Conservation (phyloP, 208 protist genomes). For the Acanthamoeba sp. region DNA sequence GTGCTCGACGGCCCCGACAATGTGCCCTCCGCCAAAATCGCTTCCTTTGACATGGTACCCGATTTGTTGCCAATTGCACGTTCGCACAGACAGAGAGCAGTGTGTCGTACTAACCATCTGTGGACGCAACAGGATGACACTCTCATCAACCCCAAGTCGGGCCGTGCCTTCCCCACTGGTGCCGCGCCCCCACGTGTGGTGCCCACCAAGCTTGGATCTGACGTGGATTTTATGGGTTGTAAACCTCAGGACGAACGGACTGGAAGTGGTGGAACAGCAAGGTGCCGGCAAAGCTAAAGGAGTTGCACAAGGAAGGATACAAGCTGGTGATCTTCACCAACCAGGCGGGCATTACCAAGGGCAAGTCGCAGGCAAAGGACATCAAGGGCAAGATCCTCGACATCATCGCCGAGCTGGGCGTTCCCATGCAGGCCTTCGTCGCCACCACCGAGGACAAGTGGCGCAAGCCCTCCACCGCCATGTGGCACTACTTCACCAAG, state of each 20-base stretch:
- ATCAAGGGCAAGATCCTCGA: conserved; percentile 67
- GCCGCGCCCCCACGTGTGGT: too few species aligned
- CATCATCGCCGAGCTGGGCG: conserved; percentile 27
- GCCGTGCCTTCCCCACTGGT: conserved; percentile 47
- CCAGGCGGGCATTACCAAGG: conserved; percentile 69
- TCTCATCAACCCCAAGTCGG: conserved; percentile 49
- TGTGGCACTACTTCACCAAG: conserved; percentile 60
- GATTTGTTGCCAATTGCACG: neutral
- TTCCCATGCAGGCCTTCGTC: conserved; percentile 69
- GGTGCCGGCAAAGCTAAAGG: conserved; percentile 44
- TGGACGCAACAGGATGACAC: conserved; percentile 65
- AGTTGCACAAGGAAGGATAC: conserved; percentile 53
- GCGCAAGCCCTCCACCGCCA: conserved; percentile 56
- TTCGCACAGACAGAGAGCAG: too few species aligned
- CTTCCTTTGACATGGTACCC: conserved; percentile 61
- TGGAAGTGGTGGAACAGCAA: conserved; percentile 48
- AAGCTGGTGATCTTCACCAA: conserved; percentile 77
- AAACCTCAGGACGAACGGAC: neutral
- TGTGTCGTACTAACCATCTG: too few species aligned
- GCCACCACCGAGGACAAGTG: conserved; percentile 69
- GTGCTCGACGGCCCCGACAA: conserved; percentile 24
- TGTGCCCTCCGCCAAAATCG: conserved; percentile 56
- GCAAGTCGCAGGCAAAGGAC: conserved; percentile 32
- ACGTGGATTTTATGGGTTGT: neutral
- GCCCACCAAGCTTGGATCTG: too few species aligned